phyloP scores from a whole-genome alignment of 2,329 filamentous ascomycete genomes.

The Microsporum audouinii region DNA sequence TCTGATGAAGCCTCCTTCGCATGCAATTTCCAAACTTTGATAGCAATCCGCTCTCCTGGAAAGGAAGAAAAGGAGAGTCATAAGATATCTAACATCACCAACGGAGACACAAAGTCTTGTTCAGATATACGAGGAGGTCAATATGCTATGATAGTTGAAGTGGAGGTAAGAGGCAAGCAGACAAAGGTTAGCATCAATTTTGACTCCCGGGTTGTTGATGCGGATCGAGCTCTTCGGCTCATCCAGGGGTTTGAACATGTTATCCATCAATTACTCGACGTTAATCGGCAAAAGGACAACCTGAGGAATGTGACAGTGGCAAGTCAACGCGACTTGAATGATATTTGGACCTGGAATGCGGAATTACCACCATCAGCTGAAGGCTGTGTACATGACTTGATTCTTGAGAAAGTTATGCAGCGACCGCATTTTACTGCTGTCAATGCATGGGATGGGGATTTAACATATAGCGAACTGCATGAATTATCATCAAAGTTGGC shows the following conservation, averaged over 20 bases:
- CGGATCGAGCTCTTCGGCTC: background rate
- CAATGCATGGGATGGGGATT: conserved; percentile 15
- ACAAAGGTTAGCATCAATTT: background rate
- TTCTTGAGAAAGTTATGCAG: conserved; percentile 8
- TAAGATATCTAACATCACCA: background rate
- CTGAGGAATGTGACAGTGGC: background rate
- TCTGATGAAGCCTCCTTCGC: conserved; percentile 33
- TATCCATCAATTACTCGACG: background rate
- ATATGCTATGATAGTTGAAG: background rate
- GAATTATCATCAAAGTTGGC: conserved; percentile 23
- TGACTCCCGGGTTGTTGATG: background rate
- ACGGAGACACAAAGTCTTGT: background rate
- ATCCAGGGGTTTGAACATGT: background rate
- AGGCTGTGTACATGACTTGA: conserved; percentile 13
- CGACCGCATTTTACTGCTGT: conserved; percentile 14
- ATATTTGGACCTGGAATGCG: conserved; percentile 19
- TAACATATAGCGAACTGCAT: conserved; percentile 15
- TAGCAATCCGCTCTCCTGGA: background rate
- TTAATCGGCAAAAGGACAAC: background rate
- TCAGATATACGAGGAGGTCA: background rate
- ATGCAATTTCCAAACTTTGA: conserved; percentile 28
- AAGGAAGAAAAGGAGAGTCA: background rate
- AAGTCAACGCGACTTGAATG: background rate
- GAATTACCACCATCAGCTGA: conserved; percentile 14
- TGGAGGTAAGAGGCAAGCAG: background rate